Evolutionary conservation across 208 protist species (phyloP).

Genomic region (Acanthamoeba healyi): DNA sequence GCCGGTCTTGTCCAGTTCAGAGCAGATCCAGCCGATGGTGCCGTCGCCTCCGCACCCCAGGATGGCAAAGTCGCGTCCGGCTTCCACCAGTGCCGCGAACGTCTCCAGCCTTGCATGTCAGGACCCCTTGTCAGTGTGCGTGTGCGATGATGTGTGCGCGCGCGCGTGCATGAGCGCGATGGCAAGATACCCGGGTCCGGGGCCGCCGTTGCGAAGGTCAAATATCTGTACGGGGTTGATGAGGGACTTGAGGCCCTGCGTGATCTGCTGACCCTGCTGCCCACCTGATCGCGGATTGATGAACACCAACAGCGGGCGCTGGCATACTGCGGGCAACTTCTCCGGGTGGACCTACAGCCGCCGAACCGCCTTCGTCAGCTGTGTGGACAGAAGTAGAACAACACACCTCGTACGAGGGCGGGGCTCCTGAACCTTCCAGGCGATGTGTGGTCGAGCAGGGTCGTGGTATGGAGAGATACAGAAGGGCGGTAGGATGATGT

Average conservation of each 20-base stretch:
- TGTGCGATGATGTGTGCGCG: too few relatives aligned
- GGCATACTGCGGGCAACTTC: not conserved
- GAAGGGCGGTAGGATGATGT: not conserved
- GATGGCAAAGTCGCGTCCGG: not conserved
- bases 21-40: conserved; percentile 51
- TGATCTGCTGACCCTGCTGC: conserved; percentile 7
- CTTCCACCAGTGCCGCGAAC: not conserved
- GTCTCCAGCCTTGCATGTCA: conserved; percentile 25
- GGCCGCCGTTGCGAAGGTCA: conserved; percentile 12
- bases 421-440: not conserved
- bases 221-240: conserved; percentile 35
- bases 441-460: not conserved
- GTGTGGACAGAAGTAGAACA: too few relatives aligned
- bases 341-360: too few relatives aligned
- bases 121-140: too few relatives aligned
- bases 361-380: too few relatives aligned
- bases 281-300: conserved; percentile 33
- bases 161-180: too few relatives aligned
- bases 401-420: too few relatives aligned
- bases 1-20: not conserved
- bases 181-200: conserved; percentile 45
- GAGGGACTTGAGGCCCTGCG: not conserved
- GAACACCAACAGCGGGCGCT: conserved; percentile 31
- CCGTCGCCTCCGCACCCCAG: conserved; percentile 49
- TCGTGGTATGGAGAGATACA: not conserved